Percentiles rank a stretch among this genome's conserved stretches.
These are phyloP conservation scores for Apiotrichum sp. DNA, from an alignment of 1,284 basidiomycete species.

Conservation along the genomic window DNA sequence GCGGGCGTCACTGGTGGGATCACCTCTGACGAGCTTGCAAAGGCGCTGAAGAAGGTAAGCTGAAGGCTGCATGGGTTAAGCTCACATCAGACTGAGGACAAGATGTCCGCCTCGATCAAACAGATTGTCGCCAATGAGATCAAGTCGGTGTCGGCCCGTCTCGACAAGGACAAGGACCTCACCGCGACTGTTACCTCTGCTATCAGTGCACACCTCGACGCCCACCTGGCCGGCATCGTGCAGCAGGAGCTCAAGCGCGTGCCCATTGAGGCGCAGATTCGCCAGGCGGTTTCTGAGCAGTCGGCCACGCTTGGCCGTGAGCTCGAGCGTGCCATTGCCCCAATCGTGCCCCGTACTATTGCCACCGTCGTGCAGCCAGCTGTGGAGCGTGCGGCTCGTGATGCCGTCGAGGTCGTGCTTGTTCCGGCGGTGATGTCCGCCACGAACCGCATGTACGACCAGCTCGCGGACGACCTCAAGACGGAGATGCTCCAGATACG, in stretches of 20 bases:
- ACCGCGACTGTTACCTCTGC: conserved; percentile 9
- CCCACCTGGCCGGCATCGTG: conserved; percentile 17
- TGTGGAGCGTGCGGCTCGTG: conserved; percentile 27
- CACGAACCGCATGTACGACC: conserved; percentile 23
- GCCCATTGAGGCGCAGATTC: conserved; percentile 23
- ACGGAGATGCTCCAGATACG: conserved; percentile 37
- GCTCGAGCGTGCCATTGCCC: conserved; percentile 22
- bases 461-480: conserved; percentile 29
- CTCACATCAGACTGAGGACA: conserved; percentile 24
- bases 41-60: conserved; percentile 14
- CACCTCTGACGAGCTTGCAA: conserved; percentile 8
- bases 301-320: conserved; percentile 25
- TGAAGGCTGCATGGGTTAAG: background rate
- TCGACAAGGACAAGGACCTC: conserved; percentile 7
- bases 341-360: conserved; percentile 23
- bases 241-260: conserved; percentile 23
- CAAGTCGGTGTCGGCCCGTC: background rate
- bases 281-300: conserved; percentile 15
- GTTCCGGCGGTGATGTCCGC: conserved; percentile 26
- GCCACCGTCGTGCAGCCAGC: conserved; percentile 23
- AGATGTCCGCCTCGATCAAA: conserved; percentile 21
- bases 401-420: conserved; percentile 21
- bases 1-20: background rate
- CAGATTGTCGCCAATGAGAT: conserved; percentile 10
- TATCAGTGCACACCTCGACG: conserved; percentile 25